Conservation (phyloP, 2,329 filamentous ascomycete genomes). For the Pseudopithomyces maydicus region DNA sequence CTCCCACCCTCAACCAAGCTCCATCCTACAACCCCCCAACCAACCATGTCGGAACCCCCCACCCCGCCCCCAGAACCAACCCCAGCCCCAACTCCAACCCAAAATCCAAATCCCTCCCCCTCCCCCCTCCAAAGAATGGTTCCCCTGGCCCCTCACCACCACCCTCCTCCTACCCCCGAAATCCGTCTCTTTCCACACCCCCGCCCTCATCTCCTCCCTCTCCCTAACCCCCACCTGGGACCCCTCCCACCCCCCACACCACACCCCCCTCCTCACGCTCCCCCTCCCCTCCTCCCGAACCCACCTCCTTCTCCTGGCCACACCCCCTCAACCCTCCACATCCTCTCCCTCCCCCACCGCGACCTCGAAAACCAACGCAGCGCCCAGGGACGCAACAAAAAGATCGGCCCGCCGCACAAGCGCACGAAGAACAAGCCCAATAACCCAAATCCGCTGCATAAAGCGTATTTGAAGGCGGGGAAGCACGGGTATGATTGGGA, state of each 20-base stretch:
- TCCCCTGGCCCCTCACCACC: too few species aligned
- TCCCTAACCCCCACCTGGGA: neutral
- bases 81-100: neutral
- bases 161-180: too few species aligned
- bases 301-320: neutral
- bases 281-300: neutral
- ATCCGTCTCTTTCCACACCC: too few species aligned
- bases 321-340: neutral
- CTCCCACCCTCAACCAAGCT: too few species aligned
- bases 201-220: neutral
- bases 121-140: too few species aligned
- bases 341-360: neutral
- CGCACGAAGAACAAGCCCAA: neutral
- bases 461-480: slow-evolving; percentile 24
- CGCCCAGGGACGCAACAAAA: neutral
- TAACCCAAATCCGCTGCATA: neutral
- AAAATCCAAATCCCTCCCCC: too few species aligned
- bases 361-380: neutral
- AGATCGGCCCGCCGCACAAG: neutral
- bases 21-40: too few species aligned
- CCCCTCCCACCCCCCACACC: neutral
- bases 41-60: neutral
- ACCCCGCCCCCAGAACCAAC: neutral
- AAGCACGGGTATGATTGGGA: slow-evolving; percentile 26
- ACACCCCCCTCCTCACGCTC: slow-evolving; percentile 1